Evolutionary conservation across 441 rosid genomes (phyloP).

Genomic region (Adansonia gregorii): DNA sequence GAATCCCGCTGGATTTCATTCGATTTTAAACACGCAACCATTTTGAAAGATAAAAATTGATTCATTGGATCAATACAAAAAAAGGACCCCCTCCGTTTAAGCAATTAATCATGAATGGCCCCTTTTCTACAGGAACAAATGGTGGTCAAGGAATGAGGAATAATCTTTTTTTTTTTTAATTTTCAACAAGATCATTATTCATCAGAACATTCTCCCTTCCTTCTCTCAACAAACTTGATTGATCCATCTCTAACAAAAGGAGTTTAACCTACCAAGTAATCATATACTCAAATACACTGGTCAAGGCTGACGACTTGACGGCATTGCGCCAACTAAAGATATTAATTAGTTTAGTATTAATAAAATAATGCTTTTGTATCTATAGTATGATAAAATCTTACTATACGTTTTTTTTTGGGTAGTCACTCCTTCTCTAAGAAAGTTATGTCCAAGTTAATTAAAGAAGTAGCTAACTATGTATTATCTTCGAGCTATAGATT

Average conservation of each 20-base stretch:
- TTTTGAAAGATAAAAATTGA: neutral
- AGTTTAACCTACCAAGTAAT: constrained; percentile 1
- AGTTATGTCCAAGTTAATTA: neutral
- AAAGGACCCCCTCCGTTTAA: neutral
- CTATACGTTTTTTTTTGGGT: neutral
- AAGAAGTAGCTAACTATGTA: neutral
- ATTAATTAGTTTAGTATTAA: neutral
- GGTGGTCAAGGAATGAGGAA: constrained; percentile 11
- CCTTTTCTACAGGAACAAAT: neutral
- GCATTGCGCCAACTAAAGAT: neutral
- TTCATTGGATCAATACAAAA: constrained; percentile 6
- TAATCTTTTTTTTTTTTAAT: neutral
- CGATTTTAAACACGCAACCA: neutral
- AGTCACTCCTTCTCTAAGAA: neutral
- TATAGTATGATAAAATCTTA: neutral
- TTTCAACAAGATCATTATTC: constrained; percentile 20
- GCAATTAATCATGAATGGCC: neutral
- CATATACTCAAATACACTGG: neutral
- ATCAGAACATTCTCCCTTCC: constrained; percentile 22
- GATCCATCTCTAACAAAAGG: neutral
- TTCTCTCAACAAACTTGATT: constrained; percentile 3
- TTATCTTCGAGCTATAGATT: neutral
- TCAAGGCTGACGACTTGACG: constrained; percentile 8
- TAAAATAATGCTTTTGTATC: neutral
- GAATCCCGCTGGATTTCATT: constrained; percentile 1